Evolutionary conservation across 192 early-diverging fungal genomes (phyloP).

Genomic region (Rhizophagus prolifer): DNA sequence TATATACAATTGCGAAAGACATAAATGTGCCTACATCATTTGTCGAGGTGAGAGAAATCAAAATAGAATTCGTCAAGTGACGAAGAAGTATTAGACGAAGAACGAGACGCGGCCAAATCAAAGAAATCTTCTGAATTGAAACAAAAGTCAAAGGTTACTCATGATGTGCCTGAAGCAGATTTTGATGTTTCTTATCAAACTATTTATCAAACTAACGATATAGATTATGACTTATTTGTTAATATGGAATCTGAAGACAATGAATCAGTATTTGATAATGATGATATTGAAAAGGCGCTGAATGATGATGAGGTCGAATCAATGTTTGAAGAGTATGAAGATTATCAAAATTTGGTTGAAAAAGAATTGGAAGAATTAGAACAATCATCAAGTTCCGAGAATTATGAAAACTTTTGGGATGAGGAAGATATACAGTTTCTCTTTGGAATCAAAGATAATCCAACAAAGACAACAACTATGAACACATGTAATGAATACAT

Average conservation of each 20-base stretch:
- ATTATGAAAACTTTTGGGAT: constrained; percentile 9
- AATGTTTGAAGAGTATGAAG: background rate
- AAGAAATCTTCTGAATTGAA: background rate
- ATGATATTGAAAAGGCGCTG: background rate
- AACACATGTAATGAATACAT: background rate
- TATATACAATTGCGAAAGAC: constrained; percentile 12
- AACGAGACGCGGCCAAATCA: background rate
- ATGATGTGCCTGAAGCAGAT: background rate
- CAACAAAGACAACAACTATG: background rate
- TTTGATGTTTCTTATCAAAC: background rate
- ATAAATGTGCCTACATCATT: constrained; percentile 3
- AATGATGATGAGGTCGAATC: constrained; percentile 11
- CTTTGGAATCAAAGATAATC: background rate
- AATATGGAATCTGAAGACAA: background rate
- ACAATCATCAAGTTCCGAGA: background rate
- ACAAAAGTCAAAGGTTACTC: background rate
- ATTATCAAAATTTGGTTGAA: background rate
- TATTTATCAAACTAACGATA: background rate
- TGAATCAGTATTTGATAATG: background rate
- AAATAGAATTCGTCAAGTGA: constrained; percentile 15
- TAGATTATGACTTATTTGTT: background rate
- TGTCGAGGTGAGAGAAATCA: background rate
- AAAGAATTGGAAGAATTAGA: background rate
- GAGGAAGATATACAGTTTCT: background rate
- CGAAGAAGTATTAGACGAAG: constrained; percentile 1